These are phyloP conservation scores for Panellus pusillus DNA, from an alignment of 768 basidiomycete genomes.

Conservation along the genomic window DNA sequence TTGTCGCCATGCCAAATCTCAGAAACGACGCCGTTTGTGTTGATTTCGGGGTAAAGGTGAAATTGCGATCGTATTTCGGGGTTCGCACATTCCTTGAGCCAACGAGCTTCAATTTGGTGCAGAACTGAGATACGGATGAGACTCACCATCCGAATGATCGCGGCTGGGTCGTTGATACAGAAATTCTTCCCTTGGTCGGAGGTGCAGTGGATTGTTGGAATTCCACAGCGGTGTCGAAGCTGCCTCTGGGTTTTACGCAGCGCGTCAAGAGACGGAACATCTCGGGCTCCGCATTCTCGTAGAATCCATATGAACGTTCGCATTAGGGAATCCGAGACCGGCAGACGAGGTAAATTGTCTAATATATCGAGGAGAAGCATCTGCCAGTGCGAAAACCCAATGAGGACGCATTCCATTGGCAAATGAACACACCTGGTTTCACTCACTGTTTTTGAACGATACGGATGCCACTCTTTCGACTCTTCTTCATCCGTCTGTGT, in stretches of 20 bases:
- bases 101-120: background rate
- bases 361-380: conserved; percentile 24
- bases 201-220: conserved; percentile 7
- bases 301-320: conserved; percentile 22
- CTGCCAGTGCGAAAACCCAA: conserved; percentile 10
- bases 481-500: background rate
- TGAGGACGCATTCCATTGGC: too few relatives aligned
- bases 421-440: too few relatives aligned
- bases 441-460: conserved; percentile 4
- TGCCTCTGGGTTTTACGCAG: conserved; percentile 11
- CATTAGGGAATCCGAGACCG: conserved; percentile 20
- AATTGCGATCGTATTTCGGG: conserved; percentile 16
- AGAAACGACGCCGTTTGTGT: conserved; percentile 9
- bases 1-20: conserved; percentile 21
- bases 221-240: background rate
- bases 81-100: conserved; percentile 20
- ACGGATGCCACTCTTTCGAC: conserved; percentile 3
- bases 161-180: conserved; percentile 22
- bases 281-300: conserved; percentile 16
- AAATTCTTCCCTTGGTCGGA: conserved; percentile 20
- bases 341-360: conserved; percentile 24
- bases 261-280: conserved; percentile 22
- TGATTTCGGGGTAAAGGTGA: conserved; percentile 19
- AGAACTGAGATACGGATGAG: background rate
- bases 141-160: conserved; percentile 13